A percentile compares a stretch with the other conserved stretches of the same genome.
phyloP scores from a whole-genome alignment of 2,329 filamentous ascomycete genomes.

The Bipolaris zeicola region DNA sequence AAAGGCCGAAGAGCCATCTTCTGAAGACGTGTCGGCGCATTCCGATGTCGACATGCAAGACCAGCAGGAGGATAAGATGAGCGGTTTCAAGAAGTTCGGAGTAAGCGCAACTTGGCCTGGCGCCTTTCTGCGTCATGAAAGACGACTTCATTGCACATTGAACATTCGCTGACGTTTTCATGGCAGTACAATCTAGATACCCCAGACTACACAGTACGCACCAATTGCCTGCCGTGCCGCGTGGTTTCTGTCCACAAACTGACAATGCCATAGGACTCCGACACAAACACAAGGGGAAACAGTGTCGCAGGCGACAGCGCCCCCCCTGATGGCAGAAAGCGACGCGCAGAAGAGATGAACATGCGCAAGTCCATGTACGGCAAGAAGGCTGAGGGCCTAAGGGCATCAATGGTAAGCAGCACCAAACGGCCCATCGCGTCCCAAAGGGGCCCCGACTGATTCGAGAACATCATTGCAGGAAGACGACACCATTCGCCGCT shows the following conservation, averaged over 20 bases:
- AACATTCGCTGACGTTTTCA: conserved; percentile 32
- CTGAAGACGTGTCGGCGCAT: conserved; percentile 45
- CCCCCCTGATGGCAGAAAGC: conserved; percentile 76
- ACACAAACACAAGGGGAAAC: conserved; percentile 75
- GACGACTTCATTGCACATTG: background rate
- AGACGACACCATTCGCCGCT: conserved; percentile 91
- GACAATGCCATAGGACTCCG: conserved; percentile 60
- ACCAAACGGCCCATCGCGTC: conserved; percentile 1
- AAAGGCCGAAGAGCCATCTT: conserved; percentile 41
- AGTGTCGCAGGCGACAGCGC: conserved; percentile 78
- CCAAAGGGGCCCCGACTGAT: conserved; percentile 13
- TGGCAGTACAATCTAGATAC: conserved; percentile 61
- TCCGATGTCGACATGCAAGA: conserved; percentile 50
- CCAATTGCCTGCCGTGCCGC: background rate
- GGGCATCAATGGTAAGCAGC: conserved; percentile 80
- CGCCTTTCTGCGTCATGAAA: conserved; percentile 7
- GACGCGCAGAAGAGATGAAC: conserved; percentile 84
- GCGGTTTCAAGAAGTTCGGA: conserved; percentile 44
- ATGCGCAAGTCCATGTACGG: conserved; percentile 90
- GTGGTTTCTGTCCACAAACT: conserved; percentile 18
- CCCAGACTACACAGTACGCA: conserved; percentile 64
- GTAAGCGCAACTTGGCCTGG: conserved; percentile 29
- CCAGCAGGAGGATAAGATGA: conserved; percentile 37
- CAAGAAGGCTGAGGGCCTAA: conserved; percentile 90
- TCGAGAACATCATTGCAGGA: conserved; percentile 62